These are phyloP conservation scores for Saccharum spontaneum DNA, from an alignment of 176 grass and related monocot species.

Conservation along the genomic window DNA sequence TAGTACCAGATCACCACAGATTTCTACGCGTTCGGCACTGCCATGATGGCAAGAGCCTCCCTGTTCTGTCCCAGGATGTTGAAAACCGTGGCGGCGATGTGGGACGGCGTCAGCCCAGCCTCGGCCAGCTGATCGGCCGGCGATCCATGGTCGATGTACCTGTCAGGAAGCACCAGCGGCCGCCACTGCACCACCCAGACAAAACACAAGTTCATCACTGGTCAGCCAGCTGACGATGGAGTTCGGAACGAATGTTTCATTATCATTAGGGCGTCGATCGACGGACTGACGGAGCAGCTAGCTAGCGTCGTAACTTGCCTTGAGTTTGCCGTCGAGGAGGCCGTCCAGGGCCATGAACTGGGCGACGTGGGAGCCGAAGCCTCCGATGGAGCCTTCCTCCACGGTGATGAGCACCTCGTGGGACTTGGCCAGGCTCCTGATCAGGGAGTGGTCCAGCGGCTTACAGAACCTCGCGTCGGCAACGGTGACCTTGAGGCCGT, in stretches of 20 bases:
- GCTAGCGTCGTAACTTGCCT: constrained; percentile 33
- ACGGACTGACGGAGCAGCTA: not conserved
- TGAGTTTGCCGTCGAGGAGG: constrained; percentile 80
- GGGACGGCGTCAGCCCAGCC: constrained; percentile 83
- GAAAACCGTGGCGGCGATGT: constrained; percentile 94
- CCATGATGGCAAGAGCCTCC: constrained; percentile 86
- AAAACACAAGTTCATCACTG: not conserved
- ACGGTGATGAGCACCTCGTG: constrained; percentile 95
- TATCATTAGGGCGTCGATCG: not conserved
- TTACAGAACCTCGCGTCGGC: constrained; percentile 97
- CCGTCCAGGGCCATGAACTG: constrained; percentile 94
- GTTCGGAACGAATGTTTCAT: not conserved
- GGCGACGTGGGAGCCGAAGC: constrained; percentile 90
- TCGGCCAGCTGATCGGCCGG: constrained; percentile 84
- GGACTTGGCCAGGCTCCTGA: constrained; percentile 67
- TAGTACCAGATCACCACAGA: not conserved
- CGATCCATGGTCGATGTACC: constrained; percentile 89
- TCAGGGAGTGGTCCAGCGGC: constrained; percentile 79
- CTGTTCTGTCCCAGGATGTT: constrained; percentile 87
- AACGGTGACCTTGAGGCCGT: constrained; percentile 77
- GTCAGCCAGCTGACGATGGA: not conserved
- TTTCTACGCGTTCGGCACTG: constrained; percentile 40
- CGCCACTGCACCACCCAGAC: constrained; percentile 68
- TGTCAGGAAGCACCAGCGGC: constrained; percentile 83
- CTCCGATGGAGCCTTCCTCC: constrained; percentile 96